Evolutionary conservation across 805 yeast genomes (phyloP).

Genomic region (Pichia thaimueangensis): DNA sequence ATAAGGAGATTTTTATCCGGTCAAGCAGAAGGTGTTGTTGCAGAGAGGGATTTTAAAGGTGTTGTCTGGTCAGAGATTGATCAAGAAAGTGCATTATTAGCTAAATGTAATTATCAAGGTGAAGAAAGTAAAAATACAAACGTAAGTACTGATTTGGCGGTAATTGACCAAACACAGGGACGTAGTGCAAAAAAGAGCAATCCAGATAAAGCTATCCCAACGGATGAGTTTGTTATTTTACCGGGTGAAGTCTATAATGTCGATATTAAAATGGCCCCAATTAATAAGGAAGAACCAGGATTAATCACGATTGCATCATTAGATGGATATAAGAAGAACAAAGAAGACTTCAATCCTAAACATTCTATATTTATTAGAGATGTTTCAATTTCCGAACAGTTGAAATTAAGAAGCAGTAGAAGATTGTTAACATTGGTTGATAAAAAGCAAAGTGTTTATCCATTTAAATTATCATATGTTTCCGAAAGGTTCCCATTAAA

Average conservation of each 20-base stretch:
- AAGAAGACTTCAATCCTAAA: slow-evolving; percentile 46
- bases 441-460: slow-evolving; percentile 74
- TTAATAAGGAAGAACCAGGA: slow-evolving; percentile 47
- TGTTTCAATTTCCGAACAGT: slow-evolving; percentile 70
- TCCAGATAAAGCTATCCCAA: slow-evolving; percentile 54
- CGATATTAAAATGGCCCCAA: slow-evolving; percentile 76
- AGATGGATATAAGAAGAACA: slow-evolving; percentile 61
- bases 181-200: slow-evolving; percentile 31
- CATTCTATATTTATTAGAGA: slow-evolving; percentile 80
- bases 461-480: slow-evolving; percentile 78
- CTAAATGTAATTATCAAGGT: slow-evolving; percentile 25
- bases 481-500: slow-evolving; percentile 57
- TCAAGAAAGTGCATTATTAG: slow-evolving; percentile 52
- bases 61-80: slow-evolving; percentile 82
- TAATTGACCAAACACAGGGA: slow-evolving; percentile 32
- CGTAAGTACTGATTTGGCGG: slow-evolving; percentile 30
- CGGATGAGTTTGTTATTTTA: slow-evolving; percentile 62
- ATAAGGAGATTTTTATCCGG: slow-evolving; percentile 92
- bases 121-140: slow-evolving; percentile 28
- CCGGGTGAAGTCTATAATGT: slow-evolving; percentile 84
- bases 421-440: slow-evolving; percentile 65
- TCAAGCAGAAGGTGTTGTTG: slow-evolving; percentile 87
- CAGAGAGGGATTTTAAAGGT: slow-evolving; percentile 89
- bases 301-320: slow-evolving; percentile 60
- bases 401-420: slow-evolving; percentile 72